Evolutionary conservation across 192 early-diverging fungal species (phyloP).

Genomic region (Thoreauomyces humboldtii): DNA sequence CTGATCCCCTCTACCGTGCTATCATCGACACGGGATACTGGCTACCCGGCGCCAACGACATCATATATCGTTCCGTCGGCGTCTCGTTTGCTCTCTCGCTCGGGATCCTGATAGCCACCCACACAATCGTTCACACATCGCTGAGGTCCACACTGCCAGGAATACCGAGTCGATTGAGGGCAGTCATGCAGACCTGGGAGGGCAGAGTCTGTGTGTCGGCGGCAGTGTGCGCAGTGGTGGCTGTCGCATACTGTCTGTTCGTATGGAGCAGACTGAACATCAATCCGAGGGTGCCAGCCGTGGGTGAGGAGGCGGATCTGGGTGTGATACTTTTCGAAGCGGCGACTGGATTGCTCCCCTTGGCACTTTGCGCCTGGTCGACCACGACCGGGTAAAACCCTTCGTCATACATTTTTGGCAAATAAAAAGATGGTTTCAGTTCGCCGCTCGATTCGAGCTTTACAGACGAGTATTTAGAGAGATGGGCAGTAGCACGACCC

Average conservation of each 20-base stretch:
- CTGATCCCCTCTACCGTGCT: constrained; percentile 12
- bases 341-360: constrained; percentile 10
- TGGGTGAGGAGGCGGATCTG: constrained; percentile 30
- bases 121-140: not conserved
- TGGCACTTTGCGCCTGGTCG: constrained; percentile 12
- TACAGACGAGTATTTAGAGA: too few species aligned
- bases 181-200: not conserved
- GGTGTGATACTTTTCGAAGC: constrained; percentile 25
- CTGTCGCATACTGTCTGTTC: constrained; percentile 4
- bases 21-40: constrained; percentile 26
- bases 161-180: not conserved
- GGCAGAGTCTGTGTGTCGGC: not conserved
- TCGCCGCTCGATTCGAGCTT: too few species aligned
- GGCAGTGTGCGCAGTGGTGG: not conserved
- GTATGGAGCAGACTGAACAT: constrained; percentile 1
- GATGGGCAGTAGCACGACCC: too few species aligned
- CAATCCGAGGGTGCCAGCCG: constrained; percentile 19
- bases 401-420: too few species aligned
- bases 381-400: too few species aligned
- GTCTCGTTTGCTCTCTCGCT: constrained; percentile 10
- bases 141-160: constrained; percentile 11
- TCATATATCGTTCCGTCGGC: constrained; percentile 18
- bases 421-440: too few species aligned
- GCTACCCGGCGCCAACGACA: constrained; percentile 24
- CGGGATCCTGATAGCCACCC: not conserved